A percentile compares a stretch with the other conserved stretches of the same genome.
These are phyloP conservation scores for Tetrapisispora nanseiensis DNA, from an alignment of 805 yeast species.

Conservation along the genomic window DNA sequence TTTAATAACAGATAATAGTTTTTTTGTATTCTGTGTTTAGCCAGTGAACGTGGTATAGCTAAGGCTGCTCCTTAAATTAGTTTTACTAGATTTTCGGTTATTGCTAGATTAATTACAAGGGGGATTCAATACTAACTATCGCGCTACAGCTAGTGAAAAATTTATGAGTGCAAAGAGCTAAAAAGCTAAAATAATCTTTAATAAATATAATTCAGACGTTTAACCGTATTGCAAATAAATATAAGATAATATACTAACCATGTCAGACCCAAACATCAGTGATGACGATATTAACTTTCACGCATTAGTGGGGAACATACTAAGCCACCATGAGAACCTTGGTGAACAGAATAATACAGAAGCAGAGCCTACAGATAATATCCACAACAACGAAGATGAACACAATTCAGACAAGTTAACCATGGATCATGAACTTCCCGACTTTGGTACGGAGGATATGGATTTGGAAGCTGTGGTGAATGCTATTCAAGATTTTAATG, in stretches of 20 bases:
- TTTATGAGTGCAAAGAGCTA: no score
- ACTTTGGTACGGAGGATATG: slow-evolving; percentile 21
- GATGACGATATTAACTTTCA: slow-evolving; percentile 26
- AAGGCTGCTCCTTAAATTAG: no score
- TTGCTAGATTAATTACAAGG: no score
- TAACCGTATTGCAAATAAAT: no score
- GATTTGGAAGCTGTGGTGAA: slow-evolving; percentile 33
- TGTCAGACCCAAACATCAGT: neutral
- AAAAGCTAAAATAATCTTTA: no score
- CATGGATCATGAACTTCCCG: slow-evolving; percentile 16
- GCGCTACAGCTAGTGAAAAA: no score
- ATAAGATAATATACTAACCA: neutral
- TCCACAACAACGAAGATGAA: neutral
- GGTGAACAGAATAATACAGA: neutral
- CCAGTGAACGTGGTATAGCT: no score
- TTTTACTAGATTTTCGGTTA: no score
- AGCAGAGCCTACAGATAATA: neutral
- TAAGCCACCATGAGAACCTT: slow-evolving; percentile 14
- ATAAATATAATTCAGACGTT: no score
- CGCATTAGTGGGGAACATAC: slow-evolving; percentile 26
- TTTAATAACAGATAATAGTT: no score
- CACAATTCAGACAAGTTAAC: slow-evolving; percentile 1
- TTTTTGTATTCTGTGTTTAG: no score
- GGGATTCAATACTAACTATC: no score
- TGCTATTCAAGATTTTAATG: slow-evolving; percentile 27